Evolutionary conservation across 2,329 filamentous ascomycete genomes (phyloP).

Genomic region (Aspergillus alliaceus): DNA sequence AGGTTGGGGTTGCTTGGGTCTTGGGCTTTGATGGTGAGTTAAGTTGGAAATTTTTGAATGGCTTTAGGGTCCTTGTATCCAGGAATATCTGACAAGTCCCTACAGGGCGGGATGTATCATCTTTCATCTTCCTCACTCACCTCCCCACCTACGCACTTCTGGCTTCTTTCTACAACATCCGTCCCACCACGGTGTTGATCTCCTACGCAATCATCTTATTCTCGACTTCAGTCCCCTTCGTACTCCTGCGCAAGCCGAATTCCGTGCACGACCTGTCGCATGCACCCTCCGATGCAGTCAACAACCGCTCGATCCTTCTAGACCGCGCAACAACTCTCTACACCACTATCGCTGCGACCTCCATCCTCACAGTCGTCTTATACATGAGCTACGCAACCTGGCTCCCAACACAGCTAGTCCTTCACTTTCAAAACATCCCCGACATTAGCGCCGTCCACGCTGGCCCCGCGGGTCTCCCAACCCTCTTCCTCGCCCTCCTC

Average conservation of each 20-base stretch:
- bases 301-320: conserved; percentile 64
- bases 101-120: conserved; percentile 64
- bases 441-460: conserved; percentile 68
- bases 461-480: conserved; percentile 54
- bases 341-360: conserved; percentile 67
- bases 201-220: conserved; percentile 68
- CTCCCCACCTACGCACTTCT: conserved; percentile 76
- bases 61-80: neutral
- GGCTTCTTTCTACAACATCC: conserved; percentile 73
- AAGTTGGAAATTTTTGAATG: neutral
- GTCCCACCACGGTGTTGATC: conserved; percentile 58
- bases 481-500: conserved; percentile 55
- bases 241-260: conserved; percentile 68
- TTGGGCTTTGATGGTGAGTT: conserved; percentile 63
- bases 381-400: conserved; percentile 68
- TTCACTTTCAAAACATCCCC: conserved; percentile 71
- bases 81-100: neutral
- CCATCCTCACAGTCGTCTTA: conserved; percentile 73
- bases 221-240: conserved; percentile 71
- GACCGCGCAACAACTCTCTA: conserved; percentile 64
- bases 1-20: conserved; percentile 73
- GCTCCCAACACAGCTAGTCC: conserved; percentile 70
- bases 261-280: conserved; percentile 60
- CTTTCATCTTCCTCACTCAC: conserved; percentile 69
- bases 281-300: conserved; percentile 44